These are phyloP conservation scores for Hippophae tibetana DNA, from an alignment of 306 rosid genomes.

Conservation along the genomic window DNA sequence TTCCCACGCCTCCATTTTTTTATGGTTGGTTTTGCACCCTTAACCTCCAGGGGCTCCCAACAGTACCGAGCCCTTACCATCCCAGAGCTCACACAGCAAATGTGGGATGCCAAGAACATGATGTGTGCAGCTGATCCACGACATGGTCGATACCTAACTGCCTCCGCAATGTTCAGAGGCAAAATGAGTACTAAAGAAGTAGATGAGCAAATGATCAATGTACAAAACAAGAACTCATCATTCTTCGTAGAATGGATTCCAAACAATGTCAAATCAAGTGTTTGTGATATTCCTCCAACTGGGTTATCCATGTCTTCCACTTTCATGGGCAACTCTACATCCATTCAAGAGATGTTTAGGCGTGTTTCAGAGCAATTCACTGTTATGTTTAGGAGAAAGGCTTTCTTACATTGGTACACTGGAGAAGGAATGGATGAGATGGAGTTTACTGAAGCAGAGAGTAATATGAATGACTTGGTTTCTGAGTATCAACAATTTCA, in stretches of 20 bases:
- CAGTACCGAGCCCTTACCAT: constrained; percentile 65
- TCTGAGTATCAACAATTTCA: constrained; percentile 88
- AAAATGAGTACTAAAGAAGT: constrained; percentile 92
- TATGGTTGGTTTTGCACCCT: constrained; percentile 86
- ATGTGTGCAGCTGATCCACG: constrained; percentile 90
- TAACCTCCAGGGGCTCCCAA: constrained; percentile 72
- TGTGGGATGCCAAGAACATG: constrained; percentile 87
- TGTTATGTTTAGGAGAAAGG: constrained; percentile 82
- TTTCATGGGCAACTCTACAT: constrained; percentile 80
- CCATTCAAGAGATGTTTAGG: constrained; percentile 85
- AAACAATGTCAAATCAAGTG: constrained; percentile 82
- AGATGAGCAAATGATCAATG: constrained; percentile 72
- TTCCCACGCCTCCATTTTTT: constrained; percentile 81
- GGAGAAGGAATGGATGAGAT: constrained; percentile 92
- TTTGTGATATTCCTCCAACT: constrained; percentile 75
- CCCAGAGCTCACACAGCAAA: constrained; percentile 86
- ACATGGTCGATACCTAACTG: constrained; percentile 75
- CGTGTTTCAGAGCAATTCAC: constrained; percentile 87
- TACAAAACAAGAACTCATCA: constrained; percentile 83
- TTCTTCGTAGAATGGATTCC: constrained; percentile 90
- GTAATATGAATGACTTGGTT: constrained; percentile 85
- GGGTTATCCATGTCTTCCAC: constrained; percentile 77
- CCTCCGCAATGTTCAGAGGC: no score
- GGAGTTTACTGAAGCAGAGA: constrained; percentile 85
- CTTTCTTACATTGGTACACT: constrained; percentile 87